These are phyloP conservation scores for Camelina hispida DNA, from an alignment of 345 rosid genomes.

Conservation along the genomic window DNA sequence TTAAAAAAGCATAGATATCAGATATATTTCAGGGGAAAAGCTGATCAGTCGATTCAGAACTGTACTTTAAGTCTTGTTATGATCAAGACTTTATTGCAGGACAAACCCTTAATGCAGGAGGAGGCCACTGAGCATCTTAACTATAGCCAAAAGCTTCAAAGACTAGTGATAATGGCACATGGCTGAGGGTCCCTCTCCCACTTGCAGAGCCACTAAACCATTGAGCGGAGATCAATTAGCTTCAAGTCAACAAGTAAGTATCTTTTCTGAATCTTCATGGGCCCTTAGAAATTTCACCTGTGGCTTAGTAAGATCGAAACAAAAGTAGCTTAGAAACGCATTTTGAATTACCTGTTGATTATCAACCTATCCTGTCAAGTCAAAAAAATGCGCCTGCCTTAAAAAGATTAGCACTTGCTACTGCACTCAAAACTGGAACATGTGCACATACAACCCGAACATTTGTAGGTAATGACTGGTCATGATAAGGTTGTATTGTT, in stretches of 20 bases:
- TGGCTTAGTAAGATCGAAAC: constrained; percentile 33
- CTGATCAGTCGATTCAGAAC: constrained; percentile 33
- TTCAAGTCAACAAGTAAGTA: constrained; percentile 45
- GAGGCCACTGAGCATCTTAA: constrained; percentile 42
- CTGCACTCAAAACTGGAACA: constrained; percentile 40
- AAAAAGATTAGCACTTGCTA: constrained; percentile 33
- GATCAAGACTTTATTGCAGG: constrained; percentile 43
- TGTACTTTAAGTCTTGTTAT: constrained; percentile 45
- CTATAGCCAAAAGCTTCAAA: constrained; percentile 39
- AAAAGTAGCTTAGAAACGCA: constrained; percentile 29
- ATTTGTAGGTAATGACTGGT: constrained; percentile 34
- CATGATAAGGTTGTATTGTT: constrained; percentile 35
- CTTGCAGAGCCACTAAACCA: constrained; percentile 41
- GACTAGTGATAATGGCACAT: constrained; percentile 46
- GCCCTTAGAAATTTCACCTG: constrained; percentile 44
- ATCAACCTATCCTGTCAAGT: constrained; percentile 41
- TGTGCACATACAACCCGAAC: constrained; percentile 43
- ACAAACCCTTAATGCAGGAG: constrained; percentile 29
- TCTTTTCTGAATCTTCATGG: constrained; percentile 37
- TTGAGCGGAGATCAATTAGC: constrained; percentile 34
- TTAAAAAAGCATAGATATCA: constrained; percentile 40
- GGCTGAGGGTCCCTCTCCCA: constrained; percentile 44
- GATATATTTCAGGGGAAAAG: constrained; percentile 40
- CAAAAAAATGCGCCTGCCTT: constrained; percentile 40
- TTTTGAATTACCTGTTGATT: constrained; percentile 39